Evolutionary conservation across 1,139 yeast species (phyloP), one percentile per base, ranked within the genome.

Genomic region (Candida tetrigidarum): DNA sequence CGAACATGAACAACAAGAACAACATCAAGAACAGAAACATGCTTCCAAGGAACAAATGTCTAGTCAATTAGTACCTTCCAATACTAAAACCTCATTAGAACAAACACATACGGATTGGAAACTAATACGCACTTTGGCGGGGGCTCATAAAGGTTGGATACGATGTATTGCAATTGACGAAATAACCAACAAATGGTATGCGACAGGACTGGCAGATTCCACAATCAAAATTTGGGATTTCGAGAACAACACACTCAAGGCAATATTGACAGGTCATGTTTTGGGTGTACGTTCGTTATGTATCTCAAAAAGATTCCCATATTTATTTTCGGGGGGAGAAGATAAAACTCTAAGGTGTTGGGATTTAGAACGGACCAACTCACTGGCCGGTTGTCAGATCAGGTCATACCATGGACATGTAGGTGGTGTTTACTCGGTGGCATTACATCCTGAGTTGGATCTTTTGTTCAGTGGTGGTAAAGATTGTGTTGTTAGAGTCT

Each of bases 291-390:
- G 97, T 44, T 86, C 91, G 1, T 61, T 93, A 22, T 84, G 78
- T 0, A 78, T 92, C 1, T 88, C 97, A 0, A 67, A 76, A 3
- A 71, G 87, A 46, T 90, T 83, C 57, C 97, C 98, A 0, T 93
- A 93, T 63, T 70, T 95, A 67, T 95, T 91, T 60, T 83, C 95
- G 9, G 95, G 95, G 22, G 88, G 97, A 30, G 98, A 93, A 60
- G 99, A 95, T 65, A 92, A 92, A 62, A 79, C 91, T 32, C 90
- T 91, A n/a, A 82, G 91, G 58, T 92, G 98, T 65, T 95, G 98
- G 97, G 99, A 95, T 67, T 71, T 95, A 56, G 98, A 93, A 63
- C 80, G 84, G 56, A 89, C 93, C 54, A 81, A 82, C 55, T 84
- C 89, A 1, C 54, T 66, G 1, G 62, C 69, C 22, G 80, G 80